A percentile compares a stretch with the other conserved stretches of the same genome.
Conservation (phyloP, 306 rosid species). For the Pachyrhizus erosus region DNA sequence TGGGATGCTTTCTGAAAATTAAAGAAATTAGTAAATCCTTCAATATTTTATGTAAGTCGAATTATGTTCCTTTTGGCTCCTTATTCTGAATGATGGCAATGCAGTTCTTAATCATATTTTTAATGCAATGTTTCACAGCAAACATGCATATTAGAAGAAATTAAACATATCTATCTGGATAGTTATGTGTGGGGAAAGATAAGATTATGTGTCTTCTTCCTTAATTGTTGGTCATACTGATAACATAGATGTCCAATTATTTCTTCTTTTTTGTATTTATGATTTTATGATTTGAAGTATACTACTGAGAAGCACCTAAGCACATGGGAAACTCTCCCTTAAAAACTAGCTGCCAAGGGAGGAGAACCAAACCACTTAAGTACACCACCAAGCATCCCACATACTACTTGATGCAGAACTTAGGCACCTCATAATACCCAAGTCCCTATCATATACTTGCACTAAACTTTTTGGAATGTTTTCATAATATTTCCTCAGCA, state of each 20-base stretch:
- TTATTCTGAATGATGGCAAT: not conserved
- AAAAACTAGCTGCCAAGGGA: not conserved
- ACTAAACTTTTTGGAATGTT: not conserved
- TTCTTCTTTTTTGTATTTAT: conserved; percentile 13
- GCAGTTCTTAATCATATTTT: conserved; percentile 17
- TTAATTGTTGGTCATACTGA: not conserved
- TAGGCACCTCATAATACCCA: not conserved
- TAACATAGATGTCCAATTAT: not conserved
- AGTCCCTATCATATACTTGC: not conserved
- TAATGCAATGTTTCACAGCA: conserved; percentile 8
- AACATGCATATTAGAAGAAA: conserved; percentile 11
- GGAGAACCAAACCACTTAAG: not conserved
- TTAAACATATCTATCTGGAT: conserved; percentile 3
- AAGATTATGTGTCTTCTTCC: not conserved
- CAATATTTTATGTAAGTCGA: conserved; percentile 11
- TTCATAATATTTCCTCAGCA: conserved; percentile 49
- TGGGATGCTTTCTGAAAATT: not conserved
- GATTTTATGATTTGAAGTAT: conserved; percentile 35
- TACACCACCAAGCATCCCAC: not conserved
- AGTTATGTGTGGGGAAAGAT: not conserved
- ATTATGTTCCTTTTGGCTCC: conserved; percentile 26
- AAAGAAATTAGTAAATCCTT: conserved; percentile 4
- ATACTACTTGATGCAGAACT: not conserved
- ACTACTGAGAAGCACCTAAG: not conserved
- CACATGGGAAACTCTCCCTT: not conserved